Percentiles rank a stretch among this genome's conserved stretches.
phyloP scores from a whole-genome alignment of 225 moss, liverwort and hornwort species.

The Antitrichia curtipendula region DNA sequence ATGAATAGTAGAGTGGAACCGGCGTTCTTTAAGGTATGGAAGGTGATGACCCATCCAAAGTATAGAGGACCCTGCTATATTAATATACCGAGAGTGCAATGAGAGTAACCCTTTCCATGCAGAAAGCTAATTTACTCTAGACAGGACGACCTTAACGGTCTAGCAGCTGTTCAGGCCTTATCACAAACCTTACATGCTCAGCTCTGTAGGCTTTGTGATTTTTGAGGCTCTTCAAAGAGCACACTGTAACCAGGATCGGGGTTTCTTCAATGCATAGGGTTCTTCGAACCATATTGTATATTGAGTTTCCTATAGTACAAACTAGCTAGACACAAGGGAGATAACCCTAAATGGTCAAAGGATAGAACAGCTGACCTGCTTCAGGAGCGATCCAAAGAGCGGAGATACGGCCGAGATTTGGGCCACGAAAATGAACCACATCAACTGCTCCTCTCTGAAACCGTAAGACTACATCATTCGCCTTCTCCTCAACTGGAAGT shows the following conservation, averaged over 20 bases:
- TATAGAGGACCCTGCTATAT: not conserved
- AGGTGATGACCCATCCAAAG: not conserved
- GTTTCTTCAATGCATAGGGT: not conserved
- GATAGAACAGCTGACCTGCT: conserved; percentile 32
- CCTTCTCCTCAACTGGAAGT: conserved; percentile 24
- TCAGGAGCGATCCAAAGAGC: conserved; percentile 95
- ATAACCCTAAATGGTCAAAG: not conserved
- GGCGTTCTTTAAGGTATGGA: not conserved
- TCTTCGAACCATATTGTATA: not conserved
- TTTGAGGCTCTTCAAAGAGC: not conserved
- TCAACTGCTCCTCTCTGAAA: conserved; percentile 72
- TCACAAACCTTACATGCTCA: not conserved
- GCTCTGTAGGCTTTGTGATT: not conserved
- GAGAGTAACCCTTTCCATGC: not conserved
- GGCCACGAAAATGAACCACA: conserved; percentile 38
- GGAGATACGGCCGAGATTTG: conserved; percentile 62
- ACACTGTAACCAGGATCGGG: not conserved
- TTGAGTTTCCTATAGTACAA: not conserved
- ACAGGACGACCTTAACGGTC: not conserved
- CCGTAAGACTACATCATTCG: not conserved
- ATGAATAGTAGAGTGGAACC: not conserved
- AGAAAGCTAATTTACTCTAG: not conserved
- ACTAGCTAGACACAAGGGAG: not conserved
- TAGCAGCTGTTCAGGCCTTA: not conserved
- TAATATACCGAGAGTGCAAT: not conserved